Evolutionary conservation across 169 alveolate genomes (phyloP).

Genomic region (Fabrea salina): DNA sequence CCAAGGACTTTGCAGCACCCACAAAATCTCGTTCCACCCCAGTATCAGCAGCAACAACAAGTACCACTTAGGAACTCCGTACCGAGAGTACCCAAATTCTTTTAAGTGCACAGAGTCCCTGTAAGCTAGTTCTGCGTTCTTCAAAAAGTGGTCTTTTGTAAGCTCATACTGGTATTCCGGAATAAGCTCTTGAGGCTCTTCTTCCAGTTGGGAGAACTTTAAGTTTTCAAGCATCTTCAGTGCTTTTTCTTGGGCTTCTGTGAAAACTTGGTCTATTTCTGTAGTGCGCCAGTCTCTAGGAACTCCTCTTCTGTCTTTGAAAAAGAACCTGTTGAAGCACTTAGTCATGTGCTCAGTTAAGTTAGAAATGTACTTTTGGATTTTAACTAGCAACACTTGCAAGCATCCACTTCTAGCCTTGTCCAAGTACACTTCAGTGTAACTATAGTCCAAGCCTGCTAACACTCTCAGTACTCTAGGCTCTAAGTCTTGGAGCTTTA

Average conservation of each 20-base stretch:
- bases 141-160: background rate
- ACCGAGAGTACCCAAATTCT: background rate
- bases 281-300: slow-evolving; percentile 59
- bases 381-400: slow-evolving; percentile 27
- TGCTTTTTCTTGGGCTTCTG: slow-evolving; percentile 25
- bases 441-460: background rate
- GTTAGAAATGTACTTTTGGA: slow-evolving; percentile 32
- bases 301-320: slow-evolving; percentile 57
- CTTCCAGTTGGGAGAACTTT: background rate
- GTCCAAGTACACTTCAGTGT: background rate
- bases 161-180: background rate
- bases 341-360: slow-evolving; percentile 45
- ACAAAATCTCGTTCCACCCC: background rate
- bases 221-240: slow-evolving; percentile 41
- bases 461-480: background rate
- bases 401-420: slow-evolving; percentile 39
- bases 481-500: background rate
- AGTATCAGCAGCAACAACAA: background rate
- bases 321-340: slow-evolving; percentile 56
- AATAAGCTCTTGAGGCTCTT: background rate
- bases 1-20: background rate
- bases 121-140: background rate
- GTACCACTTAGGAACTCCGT: background rate
- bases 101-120: background rate
- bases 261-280: slow-evolving; percentile 42